phyloP scores from a whole-genome alignment of 2,329 filamentous ascomycete species.

The Epichloe festucae region DNA sequence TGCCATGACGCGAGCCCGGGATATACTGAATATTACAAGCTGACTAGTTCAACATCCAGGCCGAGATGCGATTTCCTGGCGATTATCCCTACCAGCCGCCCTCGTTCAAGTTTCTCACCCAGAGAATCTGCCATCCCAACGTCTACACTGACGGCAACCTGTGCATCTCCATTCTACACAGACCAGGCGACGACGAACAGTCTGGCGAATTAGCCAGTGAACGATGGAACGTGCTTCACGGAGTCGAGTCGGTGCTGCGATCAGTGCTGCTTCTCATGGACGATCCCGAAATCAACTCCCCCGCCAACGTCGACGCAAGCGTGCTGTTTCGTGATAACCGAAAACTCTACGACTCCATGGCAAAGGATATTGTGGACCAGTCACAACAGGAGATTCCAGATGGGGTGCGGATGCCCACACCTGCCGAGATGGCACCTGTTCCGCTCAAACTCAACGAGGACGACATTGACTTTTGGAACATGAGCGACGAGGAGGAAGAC shows the following conservation, averaged over 20 bases:
- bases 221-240: constrained; percentile 87
- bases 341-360: constrained; percentile 54
- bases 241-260: constrained; percentile 87
- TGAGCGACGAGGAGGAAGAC: constrained; percentile 63
- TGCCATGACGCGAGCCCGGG: constrained; percentile 4
- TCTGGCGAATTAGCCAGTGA: constrained; percentile 83
- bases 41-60: constrained; percentile 28
- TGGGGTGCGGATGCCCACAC: constrained; percentile 72
- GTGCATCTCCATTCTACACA: constrained; percentile 93
- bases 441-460: constrained; percentile 49
- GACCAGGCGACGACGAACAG: constrained; percentile 81
- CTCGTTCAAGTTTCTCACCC: constrained; percentile 67
- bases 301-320: constrained; percentile 87
- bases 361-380: constrained; percentile 54
- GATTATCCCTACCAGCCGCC: constrained; percentile 89
- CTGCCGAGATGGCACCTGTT: constrained; percentile 45
- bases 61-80: constrained; percentile 71
- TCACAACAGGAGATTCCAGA: constrained; percentile 70
- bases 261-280: constrained; percentile 86
- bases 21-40: not conserved
- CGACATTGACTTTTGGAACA: constrained; percentile 73
- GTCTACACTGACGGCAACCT: constrained; percentile 82
- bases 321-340: constrained; percentile 70
- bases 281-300: constrained; percentile 88
- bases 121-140: constrained; percentile 80